phyloP scores from a whole-genome alignment of 306 rosid species.

The Inga oerstediana region DNA sequence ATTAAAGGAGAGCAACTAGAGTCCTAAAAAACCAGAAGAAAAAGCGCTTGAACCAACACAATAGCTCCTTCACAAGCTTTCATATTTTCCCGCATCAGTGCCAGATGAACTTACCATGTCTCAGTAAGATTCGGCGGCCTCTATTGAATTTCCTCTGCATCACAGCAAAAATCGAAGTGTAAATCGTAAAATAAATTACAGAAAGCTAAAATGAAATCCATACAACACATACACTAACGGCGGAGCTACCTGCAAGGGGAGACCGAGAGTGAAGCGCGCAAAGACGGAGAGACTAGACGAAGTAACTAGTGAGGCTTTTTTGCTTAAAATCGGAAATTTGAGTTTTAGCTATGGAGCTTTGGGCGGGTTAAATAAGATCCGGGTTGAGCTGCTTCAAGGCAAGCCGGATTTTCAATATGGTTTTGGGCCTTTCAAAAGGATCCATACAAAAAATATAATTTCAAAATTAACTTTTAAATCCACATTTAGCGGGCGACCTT shows the following conservation, averaged over 20 bases:
- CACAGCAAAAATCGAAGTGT: not conserved
- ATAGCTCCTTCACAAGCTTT: not conserved
- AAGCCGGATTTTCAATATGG: no score
- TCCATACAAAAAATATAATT: no score
- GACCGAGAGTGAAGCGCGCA: not conserved
- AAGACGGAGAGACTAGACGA: not conserved
- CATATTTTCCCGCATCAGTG: not conserved
- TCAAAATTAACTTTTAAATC: not conserved
- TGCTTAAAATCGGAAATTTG: not conserved
- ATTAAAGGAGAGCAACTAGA: not conserved
- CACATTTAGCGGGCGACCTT: no score
- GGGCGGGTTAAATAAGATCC: not conserved
- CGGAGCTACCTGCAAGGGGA: not conserved
- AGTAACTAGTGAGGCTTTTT: not conserved
- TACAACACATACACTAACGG: not conserved
- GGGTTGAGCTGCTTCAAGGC: no score
- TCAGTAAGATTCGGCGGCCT: conserved; percentile 10
- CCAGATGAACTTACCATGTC: conserved; percentile 39
- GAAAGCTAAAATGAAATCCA: not conserved
- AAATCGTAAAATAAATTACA: not conserved
- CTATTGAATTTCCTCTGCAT: not conserved
- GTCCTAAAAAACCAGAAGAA: not conserved
- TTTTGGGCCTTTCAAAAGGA: no score
- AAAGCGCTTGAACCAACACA: not conserved
- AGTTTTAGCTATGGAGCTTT: not conserved